These are phyloP conservation scores for Acer negundo DNA, from an alignment of 345 rosid genomes.

Conservation along the genomic window DNA sequence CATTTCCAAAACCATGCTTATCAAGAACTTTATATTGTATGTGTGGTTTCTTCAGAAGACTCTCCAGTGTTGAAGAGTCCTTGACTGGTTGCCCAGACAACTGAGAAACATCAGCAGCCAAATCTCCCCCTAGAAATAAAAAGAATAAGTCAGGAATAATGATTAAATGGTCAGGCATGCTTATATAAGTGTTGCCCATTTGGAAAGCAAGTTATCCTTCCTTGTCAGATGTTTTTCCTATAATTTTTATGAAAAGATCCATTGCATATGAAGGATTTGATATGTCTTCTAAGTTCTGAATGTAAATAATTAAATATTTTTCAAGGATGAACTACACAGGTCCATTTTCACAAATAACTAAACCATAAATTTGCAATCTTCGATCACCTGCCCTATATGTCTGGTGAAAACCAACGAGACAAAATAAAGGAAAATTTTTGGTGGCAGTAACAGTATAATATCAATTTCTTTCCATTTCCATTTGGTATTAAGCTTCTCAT, in stretches of 20 bases:
- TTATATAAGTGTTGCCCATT: background rate
- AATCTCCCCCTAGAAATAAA: constrained; percentile 62
- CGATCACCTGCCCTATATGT: background rate
- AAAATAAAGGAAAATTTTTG: background rate
- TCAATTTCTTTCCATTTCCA: background rate
- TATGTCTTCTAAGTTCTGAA: too few relatives aligned
- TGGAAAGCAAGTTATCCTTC: background rate
- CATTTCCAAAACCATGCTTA: constrained; percentile 83
- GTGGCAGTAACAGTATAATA: background rate
- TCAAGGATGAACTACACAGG: background rate
- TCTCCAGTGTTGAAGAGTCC: constrained; percentile 78
- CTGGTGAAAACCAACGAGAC: background rate
- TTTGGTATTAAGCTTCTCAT: background rate
- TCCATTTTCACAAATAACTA: background rate
- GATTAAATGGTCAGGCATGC: background rate
- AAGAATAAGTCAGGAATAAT: background rate
- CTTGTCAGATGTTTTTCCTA: background rate
- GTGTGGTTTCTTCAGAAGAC: constrained; percentile 94
- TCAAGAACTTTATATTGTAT: constrained; percentile 71
- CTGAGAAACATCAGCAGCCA: constrained; percentile 70
- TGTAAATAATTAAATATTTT: background rate
- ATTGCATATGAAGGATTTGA: background rate
- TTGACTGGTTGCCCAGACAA: constrained; percentile 84
- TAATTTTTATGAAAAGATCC: background rate
- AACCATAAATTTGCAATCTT: background rate